Base-by-base conservation (phyloP, 2,329 filamentous ascomycete genomes). In the Phoma sp. region DNA sequence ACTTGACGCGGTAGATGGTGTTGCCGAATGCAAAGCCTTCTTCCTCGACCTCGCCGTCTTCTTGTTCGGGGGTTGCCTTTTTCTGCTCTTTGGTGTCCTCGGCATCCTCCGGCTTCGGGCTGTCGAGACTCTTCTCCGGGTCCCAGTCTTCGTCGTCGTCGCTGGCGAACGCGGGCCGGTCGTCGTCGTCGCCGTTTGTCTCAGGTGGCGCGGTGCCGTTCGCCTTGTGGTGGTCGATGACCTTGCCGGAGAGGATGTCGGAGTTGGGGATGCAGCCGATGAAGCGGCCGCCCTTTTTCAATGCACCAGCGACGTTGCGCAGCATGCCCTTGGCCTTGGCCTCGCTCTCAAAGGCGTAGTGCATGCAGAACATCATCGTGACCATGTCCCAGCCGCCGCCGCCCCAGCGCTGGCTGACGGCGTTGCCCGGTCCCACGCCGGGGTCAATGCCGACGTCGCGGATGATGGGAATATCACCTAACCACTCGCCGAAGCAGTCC, bases 301-400 rank as follows among this genome's bases (percentile, higher is more conserved):
- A 77, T 2, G 90, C 85, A 1, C 92, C 90, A 0, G 95, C 89
- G 3, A 99, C 93, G 69, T 99, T 99, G 67, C 87, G 85, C 50
- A 99, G 83, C 95, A 99, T 98, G 59, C 86, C 90, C 37, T 92
- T 86, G 2, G 93, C 92, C 75, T 96, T 96, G 40, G 86, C 85
- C 74, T 99, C 93, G 46, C 83, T 91, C 79, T 98, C 95, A 65
- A 98, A 99, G 5, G 95, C 93, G 74, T 99, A 99, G 78, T 99
- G 95, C 87, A 99, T 95, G 68, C 92, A 96, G 76, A 99, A 99
- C 95, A 99, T 99, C 86, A 96, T 96, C 71, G 89, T 92, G 59
- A 99, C 93, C 34, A 98, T 90, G 72, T 99, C 95, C 66, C 98
- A 99, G 4, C 80, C 80, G 33, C 93, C 93, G 49, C 89, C 89